phyloP scores from a whole-genome alignment of 345 rosid species.

The Melastoma malabathricum region DNA sequence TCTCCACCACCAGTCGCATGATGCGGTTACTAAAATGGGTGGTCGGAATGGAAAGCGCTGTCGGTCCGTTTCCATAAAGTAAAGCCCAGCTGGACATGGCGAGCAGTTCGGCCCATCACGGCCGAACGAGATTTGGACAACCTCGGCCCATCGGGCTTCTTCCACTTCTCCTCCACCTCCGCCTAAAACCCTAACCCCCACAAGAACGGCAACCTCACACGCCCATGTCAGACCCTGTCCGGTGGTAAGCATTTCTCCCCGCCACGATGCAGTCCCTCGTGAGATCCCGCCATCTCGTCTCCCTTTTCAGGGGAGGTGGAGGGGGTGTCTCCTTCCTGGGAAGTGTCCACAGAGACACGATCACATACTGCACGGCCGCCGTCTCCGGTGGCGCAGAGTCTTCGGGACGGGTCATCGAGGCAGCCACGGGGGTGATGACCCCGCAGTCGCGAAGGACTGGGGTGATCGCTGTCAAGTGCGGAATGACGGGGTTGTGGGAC shows the following conservation, averaged over 20 bases:
- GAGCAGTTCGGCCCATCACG: too few relatives aligned
- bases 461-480: constrained; percentile 77
- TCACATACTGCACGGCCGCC: constrained; percentile 1
- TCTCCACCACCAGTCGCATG: neutral
- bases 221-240: too few relatives aligned
- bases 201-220: too few relatives aligned
- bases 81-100: too few relatives aligned
- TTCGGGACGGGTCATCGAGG: constrained; percentile 37
- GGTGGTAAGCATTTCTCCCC: too few relatives aligned
- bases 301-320: too few relatives aligned
- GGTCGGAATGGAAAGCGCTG: too few relatives aligned
- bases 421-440: constrained; percentile 50
- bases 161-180: neutral
- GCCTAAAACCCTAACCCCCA: neutral
- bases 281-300: constrained; percentile 11
- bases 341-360: too few relatives aligned
- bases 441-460: constrained; percentile 60
- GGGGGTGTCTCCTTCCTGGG: too few relatives aligned
- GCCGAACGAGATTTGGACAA: too few relatives aligned
- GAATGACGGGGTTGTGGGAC: constrained; percentile 87
- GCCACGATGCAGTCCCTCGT: neutral
- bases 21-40: too few relatives aligned
- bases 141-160: neutral
- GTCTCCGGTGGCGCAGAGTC: constrained; percentile 22
- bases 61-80: too few relatives aligned